Conservation (phyloP, 345 rosid species). For the Combretum micranthum region DNA sequence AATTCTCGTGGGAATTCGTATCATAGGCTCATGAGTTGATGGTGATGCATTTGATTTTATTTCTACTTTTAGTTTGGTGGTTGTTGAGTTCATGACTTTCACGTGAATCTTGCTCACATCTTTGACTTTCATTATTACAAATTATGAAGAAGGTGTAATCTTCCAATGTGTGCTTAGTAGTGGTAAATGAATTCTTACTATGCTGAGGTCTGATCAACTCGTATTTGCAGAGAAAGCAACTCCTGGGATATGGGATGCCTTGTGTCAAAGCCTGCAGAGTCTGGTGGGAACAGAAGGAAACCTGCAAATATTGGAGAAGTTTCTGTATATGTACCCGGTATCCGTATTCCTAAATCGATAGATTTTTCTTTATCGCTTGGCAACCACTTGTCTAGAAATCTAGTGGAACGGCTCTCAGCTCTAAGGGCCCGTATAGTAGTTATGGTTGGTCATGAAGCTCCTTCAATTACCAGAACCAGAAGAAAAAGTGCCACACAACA, state of each 20-base stretch:
- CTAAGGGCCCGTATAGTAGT: conserved; percentile 89
- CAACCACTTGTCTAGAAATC: conserved; percentile 57
- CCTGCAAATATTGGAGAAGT: conserved; percentile 90
- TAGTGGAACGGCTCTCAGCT: conserved; percentile 76
- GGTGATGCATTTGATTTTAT: too few relatives aligned
- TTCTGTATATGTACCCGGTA: conserved; percentile 87
- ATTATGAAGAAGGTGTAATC: too few relatives aligned
- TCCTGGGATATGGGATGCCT: conserved; percentile 78
- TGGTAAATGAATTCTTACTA: too few relatives aligned
- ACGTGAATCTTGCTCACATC: too few relatives aligned
- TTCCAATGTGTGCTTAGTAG: too few relatives aligned
- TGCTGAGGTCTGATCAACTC: too few relatives aligned
- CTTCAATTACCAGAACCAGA: conserved; percentile 84
- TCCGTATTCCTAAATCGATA: conserved; percentile 82
- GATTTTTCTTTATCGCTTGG: conserved; percentile 74
- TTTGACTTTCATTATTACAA: too few relatives aligned
- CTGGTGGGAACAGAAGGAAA: conserved; percentile 70
- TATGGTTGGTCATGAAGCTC: conserved; percentile 98
- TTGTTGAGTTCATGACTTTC: too few relatives aligned
- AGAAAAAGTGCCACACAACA: conserved; percentile 94
- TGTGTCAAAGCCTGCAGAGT: conserved; percentile 72
- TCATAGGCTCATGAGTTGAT: too few relatives aligned
- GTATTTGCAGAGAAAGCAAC: background rate
- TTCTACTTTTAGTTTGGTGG: too few relatives aligned
- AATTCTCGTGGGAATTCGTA: too few relatives aligned